Conservation (phyloP, 768 basidiomycete genomes). For the Kwoniella dejecticola region DNA sequence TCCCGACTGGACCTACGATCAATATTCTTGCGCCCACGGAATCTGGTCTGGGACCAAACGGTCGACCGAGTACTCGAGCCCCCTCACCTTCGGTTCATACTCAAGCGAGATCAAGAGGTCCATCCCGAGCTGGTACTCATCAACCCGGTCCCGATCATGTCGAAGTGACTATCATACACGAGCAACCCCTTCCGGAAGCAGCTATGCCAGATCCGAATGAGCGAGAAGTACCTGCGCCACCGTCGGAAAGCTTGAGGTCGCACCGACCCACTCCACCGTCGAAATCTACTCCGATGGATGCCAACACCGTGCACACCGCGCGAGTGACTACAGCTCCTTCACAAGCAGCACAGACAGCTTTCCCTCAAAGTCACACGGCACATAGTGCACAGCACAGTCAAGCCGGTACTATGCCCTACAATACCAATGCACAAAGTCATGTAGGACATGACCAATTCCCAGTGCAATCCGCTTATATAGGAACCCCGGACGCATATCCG, state of each 20-base stretch:
- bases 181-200: constrained; percentile 8
- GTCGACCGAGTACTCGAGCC: constrained; percentile 16
- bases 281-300: constrained; percentile 4
- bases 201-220: constrained; percentile 30
- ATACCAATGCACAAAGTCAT: neutral
- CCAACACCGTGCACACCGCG: neutral
- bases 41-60: constrained; percentile 27
- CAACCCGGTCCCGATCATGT: constrained; percentile 16
- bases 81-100: neutral
- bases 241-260: constrained; percentile 31
- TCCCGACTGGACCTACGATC: constrained; percentile 43
- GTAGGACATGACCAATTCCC: neutral
- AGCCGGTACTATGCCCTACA: neutral
- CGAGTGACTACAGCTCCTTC: too few species aligned
- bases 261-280: constrained; percentile 18
- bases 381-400: neutral
- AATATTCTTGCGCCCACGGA: constrained; percentile 52
- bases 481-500: constrained; percentile 17
- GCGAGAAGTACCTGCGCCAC: constrained; percentile 30
- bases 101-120: neutral
- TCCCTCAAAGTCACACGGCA: too few species aligned
- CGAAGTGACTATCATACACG: constrained; percentile 29
- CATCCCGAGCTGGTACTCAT: constrained; percentile 1
- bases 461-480: constrained; percentile 6
- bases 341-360: too few species aligned